These are phyloP conservation scores for Iberis amara DNA, from an alignment of 441 rosid genomes.

Conservation along the genomic window DNA sequence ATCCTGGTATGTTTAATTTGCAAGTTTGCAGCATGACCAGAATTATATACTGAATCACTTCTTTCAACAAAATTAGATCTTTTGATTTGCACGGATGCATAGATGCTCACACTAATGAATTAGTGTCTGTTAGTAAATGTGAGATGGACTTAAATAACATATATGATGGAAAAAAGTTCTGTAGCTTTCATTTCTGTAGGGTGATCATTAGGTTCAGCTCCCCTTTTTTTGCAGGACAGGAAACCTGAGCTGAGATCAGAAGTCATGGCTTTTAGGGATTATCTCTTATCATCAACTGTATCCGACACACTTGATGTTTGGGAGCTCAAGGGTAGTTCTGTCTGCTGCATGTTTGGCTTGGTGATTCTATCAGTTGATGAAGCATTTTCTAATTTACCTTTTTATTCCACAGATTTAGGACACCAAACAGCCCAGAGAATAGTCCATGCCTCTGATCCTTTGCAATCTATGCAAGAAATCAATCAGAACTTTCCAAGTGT, in stretches of 20 bases:
- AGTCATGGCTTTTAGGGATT: constrained; percentile 93
- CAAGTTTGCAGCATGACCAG: constrained; percentile 10
- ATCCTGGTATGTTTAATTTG: constrained; percentile 60
- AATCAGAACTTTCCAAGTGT: constrained; percentile 95
- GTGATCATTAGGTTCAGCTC: constrained; percentile 21
- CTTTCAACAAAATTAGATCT: not conserved
- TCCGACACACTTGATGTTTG: constrained; percentile 97
- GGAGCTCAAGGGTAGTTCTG: constrained; percentile 83
- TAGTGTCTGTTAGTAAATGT: constrained; percentile 20
- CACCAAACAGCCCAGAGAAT: constrained; percentile 99
- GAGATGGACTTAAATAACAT: constrained; percentile 12
- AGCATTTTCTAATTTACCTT: constrained; percentile 23
- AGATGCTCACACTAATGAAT: not conserved
- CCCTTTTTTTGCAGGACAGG: constrained; percentile 59
- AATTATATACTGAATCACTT: constrained; percentile 16
- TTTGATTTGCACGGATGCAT: constrained; percentile 13
- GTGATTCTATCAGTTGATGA: not conserved
- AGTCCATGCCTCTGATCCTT: constrained; percentile 90
- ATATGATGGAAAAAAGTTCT: constrained; percentile 15
- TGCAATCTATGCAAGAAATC: constrained; percentile 96
- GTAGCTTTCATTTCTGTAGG: constrained; percentile 19
- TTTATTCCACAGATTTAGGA: constrained; percentile 70
- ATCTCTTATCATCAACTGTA: constrained; percentile 76
- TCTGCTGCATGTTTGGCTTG: constrained; percentile 20
- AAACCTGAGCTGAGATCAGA: constrained; percentile 89